These are phyloP conservation scores for Coffea canephora DNA, from an alignment of 257 asterid genomes.

Conservation along the genomic window DNA sequence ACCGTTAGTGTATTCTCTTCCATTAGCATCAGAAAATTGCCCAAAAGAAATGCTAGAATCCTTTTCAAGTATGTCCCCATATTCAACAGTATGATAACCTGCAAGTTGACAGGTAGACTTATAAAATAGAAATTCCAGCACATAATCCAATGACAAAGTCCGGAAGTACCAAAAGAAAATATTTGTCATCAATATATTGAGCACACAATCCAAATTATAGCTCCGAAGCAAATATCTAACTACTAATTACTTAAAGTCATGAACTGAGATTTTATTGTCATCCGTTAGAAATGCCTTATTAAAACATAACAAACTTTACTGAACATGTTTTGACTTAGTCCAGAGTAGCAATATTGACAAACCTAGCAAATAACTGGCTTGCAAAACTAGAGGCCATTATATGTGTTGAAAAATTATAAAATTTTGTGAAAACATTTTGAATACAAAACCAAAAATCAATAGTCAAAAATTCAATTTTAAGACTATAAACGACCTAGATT, in stretches of 20 bases:
- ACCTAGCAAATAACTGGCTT: neutral
- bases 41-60: constrained; percentile 35
- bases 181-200: neutral
- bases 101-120: constrained; percentile 15
- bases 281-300: neutral
- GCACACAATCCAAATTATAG: neutral
- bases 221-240: neutral
- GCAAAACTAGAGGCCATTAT: neutral
- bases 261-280: neutral
- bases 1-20: constrained; percentile 33
- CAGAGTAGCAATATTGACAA: neutral
- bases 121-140: neutral
- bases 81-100: constrained; percentile 39
- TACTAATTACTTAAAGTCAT: neutral
- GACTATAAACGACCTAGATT: neutral
- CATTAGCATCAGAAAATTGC: constrained; percentile 33
- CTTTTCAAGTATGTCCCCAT: constrained; percentile 32
- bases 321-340: neutral
- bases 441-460: neutral
- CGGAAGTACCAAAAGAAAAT: neutral
- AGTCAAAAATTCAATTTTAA: neutral
- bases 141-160: neutral
- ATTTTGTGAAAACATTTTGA: neutral
- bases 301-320: neutral
- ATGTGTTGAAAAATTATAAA: neutral